phyloP scores from a whole-genome alignment of 192 early-diverging fungal species.

The Backusella tarrabulga region DNA sequence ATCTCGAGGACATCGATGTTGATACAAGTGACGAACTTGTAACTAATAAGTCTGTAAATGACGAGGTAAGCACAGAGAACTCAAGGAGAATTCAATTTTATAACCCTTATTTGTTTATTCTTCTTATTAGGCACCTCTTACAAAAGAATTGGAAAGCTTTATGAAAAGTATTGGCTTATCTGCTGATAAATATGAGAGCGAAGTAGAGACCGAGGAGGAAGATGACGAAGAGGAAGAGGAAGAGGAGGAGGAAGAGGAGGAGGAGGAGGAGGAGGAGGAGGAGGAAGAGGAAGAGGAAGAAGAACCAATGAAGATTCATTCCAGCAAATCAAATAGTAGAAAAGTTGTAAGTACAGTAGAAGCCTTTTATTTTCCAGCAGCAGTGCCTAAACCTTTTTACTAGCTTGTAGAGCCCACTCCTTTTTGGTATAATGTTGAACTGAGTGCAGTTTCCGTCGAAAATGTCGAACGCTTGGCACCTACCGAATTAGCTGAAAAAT shows the following conservation, averaged over 20 bases:
- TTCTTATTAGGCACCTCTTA: conserved; percentile 20
- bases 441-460: conserved; percentile 8
- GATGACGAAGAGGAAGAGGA: conserved; percentile 20
- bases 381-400: background rate
- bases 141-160: conserved; percentile 32
- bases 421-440: conserved; percentile 24
- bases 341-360: background rate
- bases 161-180: conserved; percentile 33
- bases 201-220: conserved; percentile 26
- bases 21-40: conserved; percentile 28
- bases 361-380: background rate
- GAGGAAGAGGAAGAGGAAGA: conserved; percentile 9
- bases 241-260: conserved; percentile 20
- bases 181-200: conserved; percentile 6
- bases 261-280: conserved; percentile 12
- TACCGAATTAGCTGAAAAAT: conserved; percentile 13
- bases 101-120: background rate
- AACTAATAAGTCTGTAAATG: background rate
- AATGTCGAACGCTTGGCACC: background rate
- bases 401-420: conserved; percentile 35
- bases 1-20: conserved; percentile 29
- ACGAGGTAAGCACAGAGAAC: conserved; percentile 9
- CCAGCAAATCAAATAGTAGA: background rate
- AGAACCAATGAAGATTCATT: conserved; percentile 4
- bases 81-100: background rate